These are phyloP conservation scores for Colletotrichum filicis DNA, from an alignment of 2,329 filamentous ascomycete species.

Conservation along the genomic window DNA sequence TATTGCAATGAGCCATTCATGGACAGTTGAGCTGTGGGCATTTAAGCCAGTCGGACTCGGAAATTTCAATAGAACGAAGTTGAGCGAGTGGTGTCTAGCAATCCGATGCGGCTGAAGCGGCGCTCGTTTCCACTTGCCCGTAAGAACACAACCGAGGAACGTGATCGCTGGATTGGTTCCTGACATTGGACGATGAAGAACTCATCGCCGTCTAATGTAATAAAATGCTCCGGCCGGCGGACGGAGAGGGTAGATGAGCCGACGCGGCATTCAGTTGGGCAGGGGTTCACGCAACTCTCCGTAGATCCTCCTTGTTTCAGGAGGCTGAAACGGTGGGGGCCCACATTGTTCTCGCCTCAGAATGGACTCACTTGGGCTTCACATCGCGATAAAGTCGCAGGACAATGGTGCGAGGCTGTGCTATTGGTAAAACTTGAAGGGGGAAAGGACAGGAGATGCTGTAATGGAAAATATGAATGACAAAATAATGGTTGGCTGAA, in stretches of 20 bases:
- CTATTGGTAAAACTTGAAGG: neutral
- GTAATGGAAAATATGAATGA: neutral
- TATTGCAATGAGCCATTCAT: too few relatives aligned
- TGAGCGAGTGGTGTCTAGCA: too few relatives aligned
- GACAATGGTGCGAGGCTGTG: neutral
- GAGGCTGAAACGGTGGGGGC: constrained; percentile 27
- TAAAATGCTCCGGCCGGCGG: neutral
- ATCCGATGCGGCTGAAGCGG: neutral
- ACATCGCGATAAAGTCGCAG: neutral
- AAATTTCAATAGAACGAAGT: too few relatives aligned
- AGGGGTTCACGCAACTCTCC: constrained; percentile 12
- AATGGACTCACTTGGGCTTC: constrained; percentile 2
- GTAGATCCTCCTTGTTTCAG: constrained; percentile 32
- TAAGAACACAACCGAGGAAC: neutral
- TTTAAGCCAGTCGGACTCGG: too few relatives aligned
- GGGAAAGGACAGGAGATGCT: neutral
- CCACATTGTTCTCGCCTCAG: constrained; percentile 23
- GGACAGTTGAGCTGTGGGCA: too few relatives aligned
- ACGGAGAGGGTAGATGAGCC: constrained; percentile 6
- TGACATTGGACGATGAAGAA: neutral
- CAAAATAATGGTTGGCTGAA: neutral
- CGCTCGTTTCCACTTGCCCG: neutral
- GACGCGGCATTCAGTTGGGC: neutral
- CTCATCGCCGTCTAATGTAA: neutral
- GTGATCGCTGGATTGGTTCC: neutral